phyloP scores from a whole-genome alignment of 2,329 filamentous ascomycete genomes.

The Sclerotinia borealis region DNA sequence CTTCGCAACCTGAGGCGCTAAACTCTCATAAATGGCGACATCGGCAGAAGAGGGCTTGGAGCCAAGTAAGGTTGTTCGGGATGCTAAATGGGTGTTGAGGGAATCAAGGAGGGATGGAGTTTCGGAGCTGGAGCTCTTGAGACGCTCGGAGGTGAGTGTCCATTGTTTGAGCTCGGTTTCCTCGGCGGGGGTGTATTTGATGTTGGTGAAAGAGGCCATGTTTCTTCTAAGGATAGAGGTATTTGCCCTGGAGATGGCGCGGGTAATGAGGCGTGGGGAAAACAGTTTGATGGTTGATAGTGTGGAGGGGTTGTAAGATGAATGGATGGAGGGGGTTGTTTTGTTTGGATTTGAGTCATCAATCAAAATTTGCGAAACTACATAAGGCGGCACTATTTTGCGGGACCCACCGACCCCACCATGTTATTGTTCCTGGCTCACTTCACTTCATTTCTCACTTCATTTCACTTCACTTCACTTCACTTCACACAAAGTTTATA shows the following conservation, averaged over 20 bases:
- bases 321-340: background rate
- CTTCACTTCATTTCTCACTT: background rate
- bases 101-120: conserved; percentile 62
- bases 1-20: conserved; percentile 68
- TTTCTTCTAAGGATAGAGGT: conserved; percentile 59
- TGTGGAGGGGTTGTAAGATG: conserved; percentile 4
- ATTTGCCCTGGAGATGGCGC: conserved; percentile 46
- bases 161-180: conserved; percentile 85
- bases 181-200: conserved; percentile 71
- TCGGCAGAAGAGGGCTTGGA: conserved; percentile 86
- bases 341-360: conserved; percentile 3
- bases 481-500: background rate
- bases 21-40: conserved; percentile 71
- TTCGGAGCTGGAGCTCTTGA: conserved; percentile 52
- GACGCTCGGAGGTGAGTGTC: conserved; percentile 69
- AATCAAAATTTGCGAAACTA: conserved; percentile 1
- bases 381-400: background rate
- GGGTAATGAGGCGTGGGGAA: conserved; percentile 24
- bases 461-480: background rate
- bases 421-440: too few species aligned
- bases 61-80: conserved; percentile 83
- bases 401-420: background rate
- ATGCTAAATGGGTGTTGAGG: conserved; percentile 81
- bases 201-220: conserved; percentile 60
- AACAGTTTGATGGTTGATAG: conserved; percentile 29